Evolutionary conservation across 805 yeast species (phyloP).

Genomic region (Hanseniaspora osmophila): DNA sequence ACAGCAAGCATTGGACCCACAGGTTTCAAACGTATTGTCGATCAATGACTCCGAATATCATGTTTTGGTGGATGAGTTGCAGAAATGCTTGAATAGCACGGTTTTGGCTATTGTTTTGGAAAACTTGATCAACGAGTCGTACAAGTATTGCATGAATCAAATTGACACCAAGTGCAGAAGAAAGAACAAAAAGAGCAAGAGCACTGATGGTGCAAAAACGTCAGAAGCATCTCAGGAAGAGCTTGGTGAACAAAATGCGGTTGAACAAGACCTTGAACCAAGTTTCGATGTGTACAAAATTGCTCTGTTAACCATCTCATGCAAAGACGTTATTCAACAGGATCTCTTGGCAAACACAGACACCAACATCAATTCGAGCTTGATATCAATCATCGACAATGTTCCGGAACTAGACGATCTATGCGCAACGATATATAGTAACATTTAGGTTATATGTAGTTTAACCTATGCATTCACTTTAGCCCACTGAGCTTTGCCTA

Average conservation of each 20-base stretch:
- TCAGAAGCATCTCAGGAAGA: conserved; percentile 2
- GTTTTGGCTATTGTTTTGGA: conserved; percentile 18
- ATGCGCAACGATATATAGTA: conserved; percentile 82
- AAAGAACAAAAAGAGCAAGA: conserved; percentile 7
- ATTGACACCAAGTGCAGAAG: conserved; percentile 9
- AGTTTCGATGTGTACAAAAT: conserved; percentile 12
- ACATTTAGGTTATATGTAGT: conserved; percentile 28
- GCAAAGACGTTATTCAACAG: conserved; percentile 11
- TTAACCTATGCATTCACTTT: neutral
- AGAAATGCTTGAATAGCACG: conserved; percentile 24
- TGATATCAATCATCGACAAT: conserved; percentile 13
- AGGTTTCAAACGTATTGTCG: conserved; percentile 21
- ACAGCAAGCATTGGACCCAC: conserved; percentile 36
- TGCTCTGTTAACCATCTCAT: conserved; percentile 18
- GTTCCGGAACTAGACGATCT: conserved; percentile 57
- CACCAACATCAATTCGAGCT: neutral
- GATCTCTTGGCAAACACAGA: neutral
- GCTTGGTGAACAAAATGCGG: neutral
- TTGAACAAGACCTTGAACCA: neutral
- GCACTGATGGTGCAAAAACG: neutral
- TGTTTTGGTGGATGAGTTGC: conserved; percentile 32
- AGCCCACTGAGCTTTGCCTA: neutral
- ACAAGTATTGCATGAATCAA: conserved; percentile 16
- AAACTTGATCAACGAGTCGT: conserved; percentile 17
- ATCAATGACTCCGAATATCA: conserved; percentile 13